phyloP scores from a whole-genome alignment of 805 yeast species.

The Groenewaldozyma tartarivorans region DNA sequence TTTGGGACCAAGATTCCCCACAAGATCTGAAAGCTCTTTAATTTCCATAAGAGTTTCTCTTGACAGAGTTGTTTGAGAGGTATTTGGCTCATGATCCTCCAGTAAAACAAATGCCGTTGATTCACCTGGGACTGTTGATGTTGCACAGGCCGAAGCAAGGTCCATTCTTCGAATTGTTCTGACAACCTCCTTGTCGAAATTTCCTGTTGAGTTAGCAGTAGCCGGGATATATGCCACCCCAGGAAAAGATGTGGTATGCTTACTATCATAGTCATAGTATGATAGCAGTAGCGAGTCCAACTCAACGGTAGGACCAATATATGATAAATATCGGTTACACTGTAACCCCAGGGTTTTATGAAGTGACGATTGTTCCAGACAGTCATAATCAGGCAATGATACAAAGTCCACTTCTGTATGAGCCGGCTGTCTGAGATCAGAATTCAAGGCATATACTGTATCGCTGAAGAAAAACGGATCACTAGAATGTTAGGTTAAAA shows the following conservation, averaged over 20 bases:
- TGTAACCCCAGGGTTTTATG: constrained; percentile 22
- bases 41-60: constrained; percentile 19
- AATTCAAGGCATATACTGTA: too few species aligned
- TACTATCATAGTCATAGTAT: constrained; percentile 17
- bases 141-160: neutral
- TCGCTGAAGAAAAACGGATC: too few species aligned
- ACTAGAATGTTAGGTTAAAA: too few species aligned
- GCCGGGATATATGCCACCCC: neutral
- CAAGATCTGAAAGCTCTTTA: constrained; percentile 18
- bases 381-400: constrained; percentile 22
- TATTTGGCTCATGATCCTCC: constrained; percentile 15
- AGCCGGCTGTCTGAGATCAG: too few species aligned
- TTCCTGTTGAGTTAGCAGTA: constrained; percentile 7
- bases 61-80: constrained; percentile 19
- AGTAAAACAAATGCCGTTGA: constrained; percentile 17
- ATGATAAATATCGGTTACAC: constrained; percentile 19
- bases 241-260: constrained; percentile 13
- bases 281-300: constrained; percentile 20
- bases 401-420: neutral
- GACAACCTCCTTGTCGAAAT: neutral
- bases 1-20: constrained; percentile 17
- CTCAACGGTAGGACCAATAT: constrained; percentile 20
- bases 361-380: constrained; percentile 17
- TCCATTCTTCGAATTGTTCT: constrained; percentile 9
- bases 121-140: constrained; percentile 3